phyloP scores from a whole-genome alignment of 371 early-diverging fungal genomes.

The Mortierella sp. region DNA sequence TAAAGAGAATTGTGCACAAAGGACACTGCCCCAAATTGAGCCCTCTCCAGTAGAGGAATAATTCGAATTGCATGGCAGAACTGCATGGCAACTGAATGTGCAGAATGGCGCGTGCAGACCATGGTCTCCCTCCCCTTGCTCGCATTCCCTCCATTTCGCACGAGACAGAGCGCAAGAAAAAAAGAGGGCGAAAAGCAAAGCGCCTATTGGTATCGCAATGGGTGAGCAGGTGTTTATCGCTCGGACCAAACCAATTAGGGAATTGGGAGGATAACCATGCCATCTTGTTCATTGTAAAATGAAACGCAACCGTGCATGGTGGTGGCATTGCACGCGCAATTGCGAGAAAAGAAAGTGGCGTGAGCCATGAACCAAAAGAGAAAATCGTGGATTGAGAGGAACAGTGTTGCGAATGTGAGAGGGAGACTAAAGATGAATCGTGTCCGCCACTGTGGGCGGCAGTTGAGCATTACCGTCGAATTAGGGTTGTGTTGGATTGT shows the following conservation, averaged over 20 bases:
- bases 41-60: background rate
- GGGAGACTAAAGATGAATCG: background rate
- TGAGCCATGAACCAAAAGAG: background rate
- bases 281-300: constrained; percentile 28
- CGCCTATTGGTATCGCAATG: background rate
- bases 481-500: constrained; percentile 1
- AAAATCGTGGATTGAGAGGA: no score
- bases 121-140: background rate
- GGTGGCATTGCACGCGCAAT: background rate
- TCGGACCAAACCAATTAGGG: constrained; percentile 20
- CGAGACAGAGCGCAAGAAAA: background rate
- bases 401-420: background rate
- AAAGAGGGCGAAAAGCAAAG: constrained; percentile 1
- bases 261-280: background rate
- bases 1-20: background rate
- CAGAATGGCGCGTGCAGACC: background rate
- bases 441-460: background rate
- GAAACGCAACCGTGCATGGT: background rate
- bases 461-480: background rate
- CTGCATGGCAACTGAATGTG: background rate
- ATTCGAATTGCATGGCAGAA: background rate
- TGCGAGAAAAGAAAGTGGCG: background rate
- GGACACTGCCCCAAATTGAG: background rate
- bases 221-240: constrained; percentile 29
- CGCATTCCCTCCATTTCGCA: constrained; percentile 12